These are phyloP conservation scores for Trichosporon ovoides DNA, from an alignment of 1,284 basidiomycete genomes.

Conservation along the genomic window DNA sequence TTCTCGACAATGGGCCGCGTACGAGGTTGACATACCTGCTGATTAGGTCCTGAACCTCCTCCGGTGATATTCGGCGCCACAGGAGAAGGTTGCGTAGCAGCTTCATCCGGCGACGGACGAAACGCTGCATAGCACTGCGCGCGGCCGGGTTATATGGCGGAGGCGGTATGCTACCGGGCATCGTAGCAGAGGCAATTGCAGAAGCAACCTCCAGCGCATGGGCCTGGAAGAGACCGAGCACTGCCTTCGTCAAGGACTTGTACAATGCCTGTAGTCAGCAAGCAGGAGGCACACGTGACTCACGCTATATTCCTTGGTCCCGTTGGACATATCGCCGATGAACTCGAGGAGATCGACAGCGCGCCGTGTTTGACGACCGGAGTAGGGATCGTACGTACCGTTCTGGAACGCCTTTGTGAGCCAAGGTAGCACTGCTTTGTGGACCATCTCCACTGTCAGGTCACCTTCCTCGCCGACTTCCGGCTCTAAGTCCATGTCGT, in stretches of 20 bases:
- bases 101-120: conserved; percentile 65
- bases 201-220: conserved; percentile 55
- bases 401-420: conserved; percentile 64
- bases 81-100: conserved; percentile 64
- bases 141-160: conserved; percentile 70
- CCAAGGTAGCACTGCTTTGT: conserved; percentile 72
- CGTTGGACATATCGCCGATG: conserved; percentile 66
- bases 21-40: conserved; percentile 61
- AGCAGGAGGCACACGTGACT: conserved; percentile 22
- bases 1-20: conserved; percentile 63
- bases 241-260: conserved; percentile 64
- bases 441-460: conserved; percentile 79
- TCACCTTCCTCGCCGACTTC: conserved; percentile 77
- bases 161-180: conserved; percentile 43
- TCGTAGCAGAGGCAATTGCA: conserved; percentile 43
- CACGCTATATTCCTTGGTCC: conserved; percentile 63
- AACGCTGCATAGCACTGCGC: conserved; percentile 65
- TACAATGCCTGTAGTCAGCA: conserved; percentile 56
- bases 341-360: conserved; percentile 74
- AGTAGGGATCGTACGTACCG: conserved; percentile 78
- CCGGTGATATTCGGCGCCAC: conserved; percentile 70
- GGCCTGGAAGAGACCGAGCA: conserved; percentile 57
- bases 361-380: conserved; percentile 59
- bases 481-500: conserved; percentile 51
- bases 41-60: conserved; percentile 58